Conservation (phyloP, 306 rosid species). For the Adenanthera pavonina region DNA sequence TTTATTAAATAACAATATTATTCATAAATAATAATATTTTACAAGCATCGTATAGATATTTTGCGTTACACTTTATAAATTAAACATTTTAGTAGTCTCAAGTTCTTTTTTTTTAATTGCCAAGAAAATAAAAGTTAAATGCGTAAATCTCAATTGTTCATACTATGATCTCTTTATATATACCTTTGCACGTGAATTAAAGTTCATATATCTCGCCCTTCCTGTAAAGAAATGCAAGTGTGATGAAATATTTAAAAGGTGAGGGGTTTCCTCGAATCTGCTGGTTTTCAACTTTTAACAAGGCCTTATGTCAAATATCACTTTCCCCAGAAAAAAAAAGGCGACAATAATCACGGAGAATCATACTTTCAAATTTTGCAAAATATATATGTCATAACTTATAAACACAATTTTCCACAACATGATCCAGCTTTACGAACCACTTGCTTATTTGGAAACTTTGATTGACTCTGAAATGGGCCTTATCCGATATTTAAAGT, state of each 20-base stretch:
- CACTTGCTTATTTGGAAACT: background rate
- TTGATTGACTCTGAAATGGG: background rate
- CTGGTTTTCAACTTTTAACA: background rate
- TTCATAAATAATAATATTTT: too few relatives aligned
- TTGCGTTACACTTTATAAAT: background rate
- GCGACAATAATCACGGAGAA: background rate
- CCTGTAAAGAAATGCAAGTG: too few relatives aligned
- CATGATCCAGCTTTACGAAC: conserved; percentile 3
- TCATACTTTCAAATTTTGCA: background rate
- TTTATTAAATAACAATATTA: too few relatives aligned
- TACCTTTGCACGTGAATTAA: conserved; percentile 8
- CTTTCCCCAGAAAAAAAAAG: background rate
- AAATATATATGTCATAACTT: too few relatives aligned
- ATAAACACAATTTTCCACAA: conserved; percentile 10
- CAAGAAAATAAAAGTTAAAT: background rate
- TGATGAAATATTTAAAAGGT: background rate
- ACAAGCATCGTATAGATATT: too few relatives aligned
- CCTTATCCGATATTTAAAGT: background rate
- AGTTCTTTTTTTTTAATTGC: background rate
- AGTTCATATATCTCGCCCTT: background rate
- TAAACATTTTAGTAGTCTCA: background rate
- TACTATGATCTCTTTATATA: background rate
- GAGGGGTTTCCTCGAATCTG: conserved; percentile 2
- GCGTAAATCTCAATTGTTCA: background rate
- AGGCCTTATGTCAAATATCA: background rate